Base-by-base conservation (phyloP, 2,329 filamentous ascomycete genomes). In the Mycosphaerella arachidis region DNA sequence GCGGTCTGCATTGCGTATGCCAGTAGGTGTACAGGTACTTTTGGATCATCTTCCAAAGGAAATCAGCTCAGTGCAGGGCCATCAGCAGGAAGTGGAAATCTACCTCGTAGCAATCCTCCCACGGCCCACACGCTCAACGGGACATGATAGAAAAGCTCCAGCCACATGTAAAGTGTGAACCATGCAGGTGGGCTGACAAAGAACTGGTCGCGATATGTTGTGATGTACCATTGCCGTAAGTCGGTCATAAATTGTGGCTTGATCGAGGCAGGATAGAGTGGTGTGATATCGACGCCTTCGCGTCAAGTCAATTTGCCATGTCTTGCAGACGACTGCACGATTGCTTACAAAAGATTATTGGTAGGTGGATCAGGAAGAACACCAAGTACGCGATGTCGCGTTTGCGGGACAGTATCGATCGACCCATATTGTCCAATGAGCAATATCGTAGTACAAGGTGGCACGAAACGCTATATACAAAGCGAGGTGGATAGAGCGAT, bases 301-400 rank as follows among this genome's bases (percentile, higher is more conserved):
- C 1, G 43, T 52, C 4, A 57, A 27, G 37, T 60, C 24, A 40
- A 18, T 29, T 33, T 53, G 8, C 13, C 9, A 16, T 58, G 48
- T 50, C 33, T 46, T 30, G 31, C 7, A 13, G 37, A n/a, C 27
- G 35, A 29, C 40, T n/a, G 13, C 13, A 43, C 3, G n/a, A 37
- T 52, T 30, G 29, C 79, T 64, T 75, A 87, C 85, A 73, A 63
- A 87, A 79, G 74, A 87, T 83, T 43, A 87, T 77, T 0, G 84
- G 84, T 35, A 88, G 71, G 68, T 87, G 84, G 24, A 83, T 80
- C 55, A 78, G 57, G 73, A 89, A 89, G 76, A 88, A 88, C 43
- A 80, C 65, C 5, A 88, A 76, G 66, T 84, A 84, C 31, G 78
- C 60, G 4, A 79, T 62, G 58, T 82, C 79, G 20, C 71, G 71